Percentiles rank a stretch among this genome's conserved stretches.
phyloP scores from a whole-genome alignment of 2,329 filamentous ascomycete species.

The Neofusicoccum sp. region DNA sequence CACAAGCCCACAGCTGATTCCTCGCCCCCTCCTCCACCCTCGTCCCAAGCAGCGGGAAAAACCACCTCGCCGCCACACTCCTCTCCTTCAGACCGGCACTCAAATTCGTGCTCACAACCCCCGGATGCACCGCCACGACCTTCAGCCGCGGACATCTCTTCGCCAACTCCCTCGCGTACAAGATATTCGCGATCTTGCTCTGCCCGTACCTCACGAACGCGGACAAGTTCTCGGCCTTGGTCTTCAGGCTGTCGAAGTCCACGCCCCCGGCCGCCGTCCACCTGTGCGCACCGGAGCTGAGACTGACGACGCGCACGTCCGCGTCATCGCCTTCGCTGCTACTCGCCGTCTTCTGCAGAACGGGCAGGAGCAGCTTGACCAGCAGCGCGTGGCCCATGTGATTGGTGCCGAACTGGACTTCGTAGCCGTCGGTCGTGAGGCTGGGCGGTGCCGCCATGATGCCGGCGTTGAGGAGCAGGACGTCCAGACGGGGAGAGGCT shows the following conservation, averaged over 20 bases:
- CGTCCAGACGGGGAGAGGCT: conserved; percentile 42
- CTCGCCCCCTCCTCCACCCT: too few species aligned
- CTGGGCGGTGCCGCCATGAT: conserved; percentile 39
- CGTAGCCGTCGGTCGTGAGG: conserved; percentile 48
- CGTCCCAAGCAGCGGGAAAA: too few species aligned
- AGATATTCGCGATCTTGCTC: conserved; percentile 52
- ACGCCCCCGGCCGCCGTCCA: conserved; percentile 31
- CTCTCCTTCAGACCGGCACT: too few species aligned
- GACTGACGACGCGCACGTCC: not conserved
- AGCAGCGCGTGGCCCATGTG: conserved; percentile 52
- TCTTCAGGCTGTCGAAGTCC: conserved; percentile 31
- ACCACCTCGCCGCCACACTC: too few species aligned
- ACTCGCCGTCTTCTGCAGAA: not conserved
- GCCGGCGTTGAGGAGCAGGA: conserved; percentile 50
- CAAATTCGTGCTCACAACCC: conserved; percentile 35
- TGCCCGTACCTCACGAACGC: conserved; percentile 45
- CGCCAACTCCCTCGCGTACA: conserved; percentile 46
- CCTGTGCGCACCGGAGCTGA: conserved; percentile 24
- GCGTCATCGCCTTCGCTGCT: too few species aligned
- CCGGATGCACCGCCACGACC: conserved; percentile 48
- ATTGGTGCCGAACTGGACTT: conserved; percentile 53
- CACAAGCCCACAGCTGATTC: too few species aligned
- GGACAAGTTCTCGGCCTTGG: conserved; percentile 26
- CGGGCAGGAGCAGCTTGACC: conserved; percentile 46
- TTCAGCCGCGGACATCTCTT: conserved; percentile 46